Conservation (phyloP, 495 filamentous ascomycete genomes). For the Symbiotaphrina buchneri region DNA sequence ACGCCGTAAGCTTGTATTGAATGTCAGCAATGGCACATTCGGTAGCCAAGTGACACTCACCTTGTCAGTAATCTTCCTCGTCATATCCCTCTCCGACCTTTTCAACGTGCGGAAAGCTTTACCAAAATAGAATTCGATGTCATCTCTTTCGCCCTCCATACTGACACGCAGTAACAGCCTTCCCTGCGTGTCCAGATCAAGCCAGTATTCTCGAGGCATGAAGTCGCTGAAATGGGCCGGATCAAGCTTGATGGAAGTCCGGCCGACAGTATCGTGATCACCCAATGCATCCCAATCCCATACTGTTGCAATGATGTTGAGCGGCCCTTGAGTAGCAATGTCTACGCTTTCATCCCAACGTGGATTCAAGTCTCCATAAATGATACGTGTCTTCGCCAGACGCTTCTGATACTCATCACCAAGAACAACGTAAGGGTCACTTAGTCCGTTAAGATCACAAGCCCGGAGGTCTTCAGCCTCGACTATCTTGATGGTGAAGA, state of each 20-base stretch:
- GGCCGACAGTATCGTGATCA: slow-evolving; percentile 91
- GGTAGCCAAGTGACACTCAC: slow-evolving; percentile 21
- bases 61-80: slow-evolving; percentile 93
- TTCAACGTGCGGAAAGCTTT: slow-evolving; percentile 91
- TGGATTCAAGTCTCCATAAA: slow-evolving; percentile 80
- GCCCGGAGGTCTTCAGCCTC: slow-evolving; percentile 97
- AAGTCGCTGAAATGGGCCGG: slow-evolving; percentile 91
- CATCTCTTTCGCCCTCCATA: slow-evolving; percentile 97
- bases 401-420: slow-evolving; percentile 96
- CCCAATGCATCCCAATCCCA: slow-evolving; percentile 98
- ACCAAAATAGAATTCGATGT: slow-evolving; percentile 97
- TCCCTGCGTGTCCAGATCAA: slow-evolving; percentile 91
- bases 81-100: slow-evolving; percentile 93
- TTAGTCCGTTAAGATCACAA: slow-evolving; percentile 82
- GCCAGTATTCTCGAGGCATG: slow-evolving; percentile 85
- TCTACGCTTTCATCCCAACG: slow-evolving; percentile 96
- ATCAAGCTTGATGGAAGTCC: slow-evolving; percentile 86
- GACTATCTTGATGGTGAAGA: slow-evolving; percentile 97
- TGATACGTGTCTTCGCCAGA: slow-evolving; percentile 82
- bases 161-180: slow-evolving; percentile 72
- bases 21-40: not conserved
- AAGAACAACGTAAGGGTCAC: slow-evolving; percentile 93
- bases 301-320: slow-evolving; percentile 89
- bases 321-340: slow-evolving; percentile 73
- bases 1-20: slow-evolving; percentile 52